A percentile compares a stretch with the other conserved stretches of the same genome.
phyloP scores from a whole-genome alignment of 805 yeast species.

The Candida awuae region DNA sequence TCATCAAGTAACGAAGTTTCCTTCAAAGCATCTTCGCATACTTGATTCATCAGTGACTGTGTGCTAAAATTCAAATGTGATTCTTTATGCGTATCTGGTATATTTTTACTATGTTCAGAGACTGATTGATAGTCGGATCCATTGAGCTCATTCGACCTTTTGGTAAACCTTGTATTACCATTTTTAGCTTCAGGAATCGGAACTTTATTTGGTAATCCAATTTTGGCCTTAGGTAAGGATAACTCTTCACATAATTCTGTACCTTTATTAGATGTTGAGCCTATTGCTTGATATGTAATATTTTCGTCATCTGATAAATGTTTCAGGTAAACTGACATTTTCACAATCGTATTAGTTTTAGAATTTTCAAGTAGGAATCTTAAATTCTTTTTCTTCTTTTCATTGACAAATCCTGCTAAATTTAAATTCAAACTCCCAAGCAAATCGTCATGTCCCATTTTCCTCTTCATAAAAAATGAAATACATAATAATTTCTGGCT shows the following conservation, averaged over 20 bases:
- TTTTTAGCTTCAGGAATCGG: too few species aligned
- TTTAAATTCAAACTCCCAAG: conserved; percentile 66
- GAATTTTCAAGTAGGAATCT: conserved; percentile 69
- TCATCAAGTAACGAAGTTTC: conserved; percentile 14
- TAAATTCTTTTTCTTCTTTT: conserved; percentile 43
- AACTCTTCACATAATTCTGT: not conserved
- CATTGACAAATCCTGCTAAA: conserved; percentile 61
- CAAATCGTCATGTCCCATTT: conserved; percentile 31
- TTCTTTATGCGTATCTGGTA: too few species aligned
- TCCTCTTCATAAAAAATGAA: conserved; percentile 26
- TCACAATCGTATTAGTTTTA: conserved; percentile 74
- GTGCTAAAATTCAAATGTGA: not conserved
- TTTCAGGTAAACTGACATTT: conserved; percentile 38
- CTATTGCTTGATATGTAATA: not conserved
- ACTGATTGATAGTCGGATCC: too few species aligned
- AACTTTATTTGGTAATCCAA: too few species aligned
- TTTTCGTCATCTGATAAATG: conserved; percentile 6
- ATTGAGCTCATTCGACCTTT: too few species aligned
- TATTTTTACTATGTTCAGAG: too few species aligned
- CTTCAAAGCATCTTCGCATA: conserved; percentile 7
- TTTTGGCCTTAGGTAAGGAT: not conserved
- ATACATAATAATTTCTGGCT: conserved; percentile 35
- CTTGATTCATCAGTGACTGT: conserved; percentile 11
- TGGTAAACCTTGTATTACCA: too few species aligned
- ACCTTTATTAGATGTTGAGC: not conserved